Percentiles rank a stretch among this genome's conserved stretches.
phyloP scores from a whole-genome alignment of 2,329 filamentous ascomycete species.

The Aspergillus unguis region DNA sequence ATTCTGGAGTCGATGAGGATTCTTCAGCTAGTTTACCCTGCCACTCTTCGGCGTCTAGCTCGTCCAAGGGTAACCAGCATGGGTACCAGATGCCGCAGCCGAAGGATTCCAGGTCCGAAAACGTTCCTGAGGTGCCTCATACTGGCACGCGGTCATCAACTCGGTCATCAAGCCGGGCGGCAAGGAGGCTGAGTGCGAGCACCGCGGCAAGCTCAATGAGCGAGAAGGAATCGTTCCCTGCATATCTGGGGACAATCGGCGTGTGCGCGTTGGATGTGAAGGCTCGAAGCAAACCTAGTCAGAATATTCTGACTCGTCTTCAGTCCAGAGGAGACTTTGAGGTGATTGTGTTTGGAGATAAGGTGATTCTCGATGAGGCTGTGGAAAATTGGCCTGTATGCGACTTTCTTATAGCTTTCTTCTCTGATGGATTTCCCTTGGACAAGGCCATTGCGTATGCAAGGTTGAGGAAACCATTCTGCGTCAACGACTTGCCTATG shows the following conservation, averaged over 20 bases:
- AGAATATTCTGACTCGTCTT: conserved; percentile 90
- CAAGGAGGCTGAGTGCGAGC: conserved; percentile 76
- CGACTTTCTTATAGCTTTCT: conserved; percentile 97
- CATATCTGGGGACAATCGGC: conserved; percentile 67
- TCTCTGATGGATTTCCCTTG: conserved; percentile 93
- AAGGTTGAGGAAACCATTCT: conserved; percentile 88
- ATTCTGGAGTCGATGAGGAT: conserved; percentile 13
- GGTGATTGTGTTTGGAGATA: conserved; percentile 96
- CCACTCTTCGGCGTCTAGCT: conserved; percentile 18
- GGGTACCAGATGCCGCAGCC: conserved; percentile 14
- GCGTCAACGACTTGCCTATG: conserved; percentile 96
- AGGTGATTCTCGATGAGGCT: conserved; percentile 95
- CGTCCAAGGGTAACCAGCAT: conserved; percentile 11
- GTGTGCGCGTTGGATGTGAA: conserved; percentile 95
- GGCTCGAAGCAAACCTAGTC: conserved; percentile 91
- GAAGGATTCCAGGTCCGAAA: conserved; percentile 20
- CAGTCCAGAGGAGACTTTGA: conserved; percentile 92
- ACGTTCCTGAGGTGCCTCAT: conserved; percentile 29
- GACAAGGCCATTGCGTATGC: conserved; percentile 97
- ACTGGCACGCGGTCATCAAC: conserved; percentile 37
- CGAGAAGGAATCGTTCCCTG: conserved; percentile 48
- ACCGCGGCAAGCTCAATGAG: conserved; percentile 79
- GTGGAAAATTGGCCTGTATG: conserved; percentile 95
- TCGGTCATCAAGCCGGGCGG: conserved; percentile 63
- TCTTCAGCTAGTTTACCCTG: conserved; percentile 17